Conservation (phyloP, 345 rosid genomes). For the Psidium friedrichsthalianum region DNA sequence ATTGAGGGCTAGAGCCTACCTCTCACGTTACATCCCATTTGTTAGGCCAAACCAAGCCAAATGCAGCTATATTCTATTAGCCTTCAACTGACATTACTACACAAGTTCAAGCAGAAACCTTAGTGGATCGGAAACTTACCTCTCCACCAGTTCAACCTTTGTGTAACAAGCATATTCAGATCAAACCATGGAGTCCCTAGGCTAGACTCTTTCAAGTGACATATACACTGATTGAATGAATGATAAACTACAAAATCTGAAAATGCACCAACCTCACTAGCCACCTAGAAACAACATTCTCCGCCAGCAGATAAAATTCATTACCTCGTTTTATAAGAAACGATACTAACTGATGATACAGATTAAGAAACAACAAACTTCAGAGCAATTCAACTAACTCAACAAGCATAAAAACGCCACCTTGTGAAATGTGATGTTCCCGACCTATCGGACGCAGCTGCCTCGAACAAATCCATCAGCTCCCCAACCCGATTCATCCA, state of each 20-base stretch:
- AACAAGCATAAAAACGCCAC: constrained; percentile 9
- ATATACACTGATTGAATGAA: background rate
- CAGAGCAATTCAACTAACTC: background rate
- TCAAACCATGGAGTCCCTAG: background rate
- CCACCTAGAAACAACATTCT: background rate
- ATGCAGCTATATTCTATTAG: background rate
- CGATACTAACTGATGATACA: background rate
- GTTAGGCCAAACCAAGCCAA: background rate
- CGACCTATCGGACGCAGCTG: constrained; percentile 76
- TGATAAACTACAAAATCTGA: background rate
- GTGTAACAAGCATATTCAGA: background rate
- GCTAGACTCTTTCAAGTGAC: background rate
- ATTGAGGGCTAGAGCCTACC: background rate
- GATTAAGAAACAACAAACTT: background rate
- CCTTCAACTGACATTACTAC: background rate
- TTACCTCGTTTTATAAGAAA: background rate
- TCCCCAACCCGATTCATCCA: constrained; percentile 75
- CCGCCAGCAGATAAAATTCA: background rate
- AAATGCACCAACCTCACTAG: background rate
- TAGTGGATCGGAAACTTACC: background rate
- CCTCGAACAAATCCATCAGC: constrained; percentile 75
- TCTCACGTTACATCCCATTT: background rate
- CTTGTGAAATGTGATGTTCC: constrained; percentile 84
- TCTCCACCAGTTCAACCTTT: background rate
- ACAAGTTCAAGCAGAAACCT: background rate